Percentiles rank a stretch among this genome's conserved stretches.
Evolutionary conservation across 257 asterid genomes (phyloP).

Genomic region (Thymus quinquecostatus): DNA sequence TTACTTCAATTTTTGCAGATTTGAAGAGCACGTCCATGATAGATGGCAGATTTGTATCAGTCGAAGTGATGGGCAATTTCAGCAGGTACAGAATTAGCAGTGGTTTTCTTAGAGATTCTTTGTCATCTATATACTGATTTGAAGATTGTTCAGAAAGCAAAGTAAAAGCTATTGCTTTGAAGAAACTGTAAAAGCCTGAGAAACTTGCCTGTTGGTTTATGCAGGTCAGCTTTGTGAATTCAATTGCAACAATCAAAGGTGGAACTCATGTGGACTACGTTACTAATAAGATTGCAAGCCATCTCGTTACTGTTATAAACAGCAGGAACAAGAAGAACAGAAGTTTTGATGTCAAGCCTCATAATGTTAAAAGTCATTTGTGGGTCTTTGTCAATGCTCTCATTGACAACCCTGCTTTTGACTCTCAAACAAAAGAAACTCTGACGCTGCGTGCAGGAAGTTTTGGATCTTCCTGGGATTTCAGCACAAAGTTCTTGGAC

Average conservation of each 20-base stretch:
- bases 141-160: background rate
- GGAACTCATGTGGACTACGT: conserved; percentile 98
- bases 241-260: conserved; percentile 95
- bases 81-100: conserved; percentile 59
- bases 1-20: conserved; percentile 45
- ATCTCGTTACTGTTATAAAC: conserved; percentile 56
- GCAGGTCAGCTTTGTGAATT: conserved; percentile 97
- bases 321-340: conserved; percentile 78
- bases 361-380: conserved; percentile 78
- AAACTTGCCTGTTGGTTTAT: conserved; percentile 11
- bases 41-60: conserved; percentile 95
- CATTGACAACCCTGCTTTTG: conserved; percentile 98
- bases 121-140: background rate
- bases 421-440: conserved; percentile 98
- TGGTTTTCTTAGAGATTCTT: background rate
- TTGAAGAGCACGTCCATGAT: conserved; percentile 70
- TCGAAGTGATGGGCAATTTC: conserved; percentile 96
- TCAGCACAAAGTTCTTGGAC: conserved; percentile 73
- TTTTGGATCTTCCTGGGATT: conserved; percentile 91
- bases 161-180: background rate
- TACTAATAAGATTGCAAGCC: conserved; percentile 80
- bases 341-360: conserved; percentile 74
- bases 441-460: conserved; percentile 86
- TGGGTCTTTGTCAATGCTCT: conserved; percentile 99
- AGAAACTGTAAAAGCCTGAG: conserved; percentile 22